Base-by-base conservation (phyloP, 495 filamentous ascomycete species). In the Penicillium egyptiacum region DNA sequence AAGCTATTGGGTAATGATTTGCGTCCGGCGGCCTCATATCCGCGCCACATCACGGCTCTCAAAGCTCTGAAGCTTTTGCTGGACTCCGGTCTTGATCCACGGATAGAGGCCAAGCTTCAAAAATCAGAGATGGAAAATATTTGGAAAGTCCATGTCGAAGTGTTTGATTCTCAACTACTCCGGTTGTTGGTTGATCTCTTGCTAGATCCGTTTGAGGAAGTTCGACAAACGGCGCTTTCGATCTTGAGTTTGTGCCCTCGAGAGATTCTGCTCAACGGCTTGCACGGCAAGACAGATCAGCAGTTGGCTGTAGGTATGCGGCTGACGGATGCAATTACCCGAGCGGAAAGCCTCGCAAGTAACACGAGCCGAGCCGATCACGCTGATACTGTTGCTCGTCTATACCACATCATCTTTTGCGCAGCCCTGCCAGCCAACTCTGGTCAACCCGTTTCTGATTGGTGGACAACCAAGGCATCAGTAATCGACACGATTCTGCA, bases 131-230 rank as follows among this genome's bases (percentile, higher is more conserved):
- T 58, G 28, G 60, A 69, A 51, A 62, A 56, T 7, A 40, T 51
- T n/a, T 86, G 83, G 83, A 72, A 75, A n/a, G 66, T 77, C 31
- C 70, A 79, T 22, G 44, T 81, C n/a, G 75, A 78, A 3, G 78
- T 91, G 46, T 79, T 88, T 31, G 78, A 78, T n/a, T 69, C 61
- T 0, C 62, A 59, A 3, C 61, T 84, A 44, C 60, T 79, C 16
- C 64, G 80, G 31, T 61, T 86, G 19, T 72, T 96, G 8, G 63
- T 91, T 5, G 91, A 97, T 67, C 82, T 94, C 10, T 62, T 96
- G 1, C 73, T 94, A 44, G 88, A 98, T 64, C 89, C 93, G 0
- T 98, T 93, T 63, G 94, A 98, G 57, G 94, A 98, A 74, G 88
- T 98, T 11, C 81, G 94, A 57, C 82, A 82, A 39, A 75, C 75